Evolutionary conservation across 2,329 filamentous ascomycete species (phyloP).

Genomic region (Fusarium lateritium): DNA sequence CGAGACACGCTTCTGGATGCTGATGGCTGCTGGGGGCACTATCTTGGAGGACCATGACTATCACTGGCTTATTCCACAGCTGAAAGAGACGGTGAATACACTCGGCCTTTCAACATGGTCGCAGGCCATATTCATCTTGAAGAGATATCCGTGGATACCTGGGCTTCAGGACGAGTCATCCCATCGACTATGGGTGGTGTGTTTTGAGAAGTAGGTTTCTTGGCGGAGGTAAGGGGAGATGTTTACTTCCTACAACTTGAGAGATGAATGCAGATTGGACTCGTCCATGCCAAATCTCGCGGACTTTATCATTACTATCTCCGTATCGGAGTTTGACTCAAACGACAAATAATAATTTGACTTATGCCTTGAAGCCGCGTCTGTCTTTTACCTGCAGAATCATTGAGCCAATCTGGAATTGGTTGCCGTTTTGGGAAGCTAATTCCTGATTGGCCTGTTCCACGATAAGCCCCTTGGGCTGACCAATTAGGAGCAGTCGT

Average conservation of each 20-base stretch:
- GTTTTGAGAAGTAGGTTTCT: not conserved
- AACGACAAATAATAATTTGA: too few relatives aligned
- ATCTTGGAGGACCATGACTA: not conserved
- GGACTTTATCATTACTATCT: not conserved
- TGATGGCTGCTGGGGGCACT: not conserved
- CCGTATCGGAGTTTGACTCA: not conserved
- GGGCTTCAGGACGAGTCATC: not conserved
- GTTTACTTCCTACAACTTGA: not conserved
- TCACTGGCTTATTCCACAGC: constrained; percentile 5
- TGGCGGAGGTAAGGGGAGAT: not conserved
- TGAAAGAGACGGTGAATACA: not conserved
- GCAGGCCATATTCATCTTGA: not conserved
- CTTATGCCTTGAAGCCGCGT: too few relatives aligned
- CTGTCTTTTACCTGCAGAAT: not conserved
- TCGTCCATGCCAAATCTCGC: not conserved
- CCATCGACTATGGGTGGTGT: not conserved
- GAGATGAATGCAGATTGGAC: not conserved
- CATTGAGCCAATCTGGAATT: constrained; percentile 2
- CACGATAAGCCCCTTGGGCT: not conserved
- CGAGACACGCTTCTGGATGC: constrained; percentile 1
- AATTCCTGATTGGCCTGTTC: constrained; percentile 5
- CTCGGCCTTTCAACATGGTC: constrained; percentile 4
- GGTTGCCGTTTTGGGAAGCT: not conserved
- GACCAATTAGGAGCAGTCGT: not conserved
- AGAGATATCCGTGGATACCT: constrained; percentile 8